Base-by-base conservation (phyloP, 495 filamentous ascomycete genomes). In the Amorphotheca resinae region DNA sequence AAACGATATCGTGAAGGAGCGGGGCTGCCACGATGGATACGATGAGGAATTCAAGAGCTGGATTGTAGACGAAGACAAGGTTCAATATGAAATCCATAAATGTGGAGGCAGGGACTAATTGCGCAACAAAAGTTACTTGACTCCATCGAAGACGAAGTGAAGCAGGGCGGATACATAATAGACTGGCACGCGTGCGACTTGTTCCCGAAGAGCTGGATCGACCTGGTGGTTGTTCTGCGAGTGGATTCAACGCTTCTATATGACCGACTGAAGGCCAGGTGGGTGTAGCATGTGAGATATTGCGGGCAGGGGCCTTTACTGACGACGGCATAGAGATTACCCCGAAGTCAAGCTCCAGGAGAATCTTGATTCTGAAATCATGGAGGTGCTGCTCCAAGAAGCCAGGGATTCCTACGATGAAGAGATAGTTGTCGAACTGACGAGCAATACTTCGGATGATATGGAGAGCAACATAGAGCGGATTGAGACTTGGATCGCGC, bases 101-200 rank as follows among this genome's bases (percentile, higher is more conserved):
- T 33, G 9, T 20, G 7, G 23, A 28, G n/a, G n/a, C n/a, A n/a
- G n/a, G n/a, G n/a, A n/a, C n/a, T n/a, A n/a, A n/a, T n/a, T n/a
- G n/a, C n/a, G n/a, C n/a, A n/a, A n/a, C n/a, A n/a, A n/a, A 55
- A 93, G 84, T 65, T 98, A 12, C 69, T 98, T 23, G 91, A 96
- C 58, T 73, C 80, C 12, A 80, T 98, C 42, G 91, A 98, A 63
- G 74, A 87, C 37, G 78, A 87, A 43, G 70, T 84, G 40, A 73
- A 79, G 48, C 59, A 73, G 20, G 93, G 93, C 46, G 93, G 93
- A 12, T 82, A 77, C 58, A 75, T 99, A 55, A 84, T 99, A 50
- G 93, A 99, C 63, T 99, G 89, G 91, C 91, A 99, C 61, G 88
- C 86, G 0, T 95, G 89, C 63, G 93, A 99, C 56, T 64, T 96